Conservation (phyloP, 257 asterid genomes). For the Scutellaria barbata region DNA sequence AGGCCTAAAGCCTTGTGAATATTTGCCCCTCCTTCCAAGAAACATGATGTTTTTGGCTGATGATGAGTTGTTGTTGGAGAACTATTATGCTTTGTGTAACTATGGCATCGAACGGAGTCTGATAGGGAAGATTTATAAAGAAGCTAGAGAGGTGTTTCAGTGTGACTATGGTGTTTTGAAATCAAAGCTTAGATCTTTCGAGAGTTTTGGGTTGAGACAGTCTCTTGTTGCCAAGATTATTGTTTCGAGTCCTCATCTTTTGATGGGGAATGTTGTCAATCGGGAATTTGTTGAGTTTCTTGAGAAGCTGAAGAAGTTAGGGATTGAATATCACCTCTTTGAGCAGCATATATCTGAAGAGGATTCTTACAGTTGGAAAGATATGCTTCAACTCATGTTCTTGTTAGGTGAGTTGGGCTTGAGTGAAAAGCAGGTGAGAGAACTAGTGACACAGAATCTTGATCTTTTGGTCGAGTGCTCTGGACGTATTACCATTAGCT, state of each 20-base stretch:
- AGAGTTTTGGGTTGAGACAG: slow-evolving; percentile 54
- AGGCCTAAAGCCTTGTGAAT: slow-evolving; percentile 66
- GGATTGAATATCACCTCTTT: slow-evolving; percentile 52
- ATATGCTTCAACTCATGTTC: slow-evolving; percentile 48
- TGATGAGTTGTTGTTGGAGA: slow-evolving; percentile 63
- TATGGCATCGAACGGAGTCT: slow-evolving; percentile 61
- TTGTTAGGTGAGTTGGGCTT: slow-evolving; percentile 49
- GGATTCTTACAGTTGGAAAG: slow-evolving; percentile 54
- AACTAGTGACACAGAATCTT: slow-evolving; percentile 47
- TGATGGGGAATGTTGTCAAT: slow-evolving; percentile 41
- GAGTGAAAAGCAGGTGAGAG: slow-evolving; percentile 46
- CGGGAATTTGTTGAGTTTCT: slow-evolving; percentile 48
- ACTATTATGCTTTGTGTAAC: slow-evolving; percentile 61
- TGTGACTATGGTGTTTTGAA: slow-evolving; percentile 50
- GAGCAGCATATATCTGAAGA: slow-evolving; percentile 49
- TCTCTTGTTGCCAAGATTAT: slow-evolving; percentile 57
- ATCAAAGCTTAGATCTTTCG: slow-evolving; percentile 53
- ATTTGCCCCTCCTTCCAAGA: slow-evolving; percentile 54
- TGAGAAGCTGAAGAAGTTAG: slow-evolving; percentile 46
- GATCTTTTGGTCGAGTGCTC: slow-evolving; percentile 58
- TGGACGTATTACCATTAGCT: slow-evolving; percentile 45
- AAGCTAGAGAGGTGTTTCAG: slow-evolving; percentile 59
- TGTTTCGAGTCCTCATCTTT: slow-evolving; percentile 58
- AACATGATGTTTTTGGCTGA: slow-evolving; percentile 66
- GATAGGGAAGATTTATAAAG: slow-evolving; percentile 64